Evolutionary conservation across 768 basidiomycete genomes (phyloP).

Genomic region (Pholiota molesta): DNA sequence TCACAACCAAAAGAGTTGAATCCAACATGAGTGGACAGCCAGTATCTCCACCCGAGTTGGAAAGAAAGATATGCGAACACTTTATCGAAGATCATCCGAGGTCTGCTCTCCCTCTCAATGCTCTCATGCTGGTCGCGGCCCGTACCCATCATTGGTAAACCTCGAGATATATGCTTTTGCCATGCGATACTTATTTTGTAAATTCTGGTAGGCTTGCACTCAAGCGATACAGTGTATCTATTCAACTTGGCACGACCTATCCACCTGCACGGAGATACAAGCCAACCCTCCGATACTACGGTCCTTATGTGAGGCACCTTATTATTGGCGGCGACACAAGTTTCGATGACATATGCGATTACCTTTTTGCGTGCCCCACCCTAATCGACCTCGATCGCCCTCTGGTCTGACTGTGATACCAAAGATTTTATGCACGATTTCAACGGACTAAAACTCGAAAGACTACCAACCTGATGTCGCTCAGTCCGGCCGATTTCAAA

Average conservation of each 20-base stretch:
- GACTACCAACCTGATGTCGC: conserved; percentile 4
- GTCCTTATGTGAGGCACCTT: conserved; percentile 13
- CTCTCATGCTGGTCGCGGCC: conserved; percentile 18
- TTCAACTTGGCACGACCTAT: background rate
- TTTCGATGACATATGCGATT: background rate
- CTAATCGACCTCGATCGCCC: conserved; percentile 2
- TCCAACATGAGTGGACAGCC: background rate
- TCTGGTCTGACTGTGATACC: background rate
- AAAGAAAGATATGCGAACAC: background rate
- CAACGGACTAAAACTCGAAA: background rate
- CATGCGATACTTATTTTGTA: background rate
- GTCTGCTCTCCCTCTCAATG: conserved; percentile 2
- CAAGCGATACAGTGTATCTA: conserved; percentile 6
- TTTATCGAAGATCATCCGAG: background rate
- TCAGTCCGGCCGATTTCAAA: conserved; percentile 3
- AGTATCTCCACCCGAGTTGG: background rate
- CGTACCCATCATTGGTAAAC: conserved; percentile 16
- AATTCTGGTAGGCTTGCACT: conserved; percentile 10
- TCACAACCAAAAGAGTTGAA: background rate
- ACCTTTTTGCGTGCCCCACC: conserved; percentile 12
- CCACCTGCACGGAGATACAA: background rate
- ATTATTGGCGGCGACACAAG: conserved; percentile 15
- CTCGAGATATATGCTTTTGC: background rate
- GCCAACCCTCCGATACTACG: conserved; percentile 4
- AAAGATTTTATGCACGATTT: background rate